Conservation (phyloP, 345 rosid species). For the Triadica sebifera region DNA sequence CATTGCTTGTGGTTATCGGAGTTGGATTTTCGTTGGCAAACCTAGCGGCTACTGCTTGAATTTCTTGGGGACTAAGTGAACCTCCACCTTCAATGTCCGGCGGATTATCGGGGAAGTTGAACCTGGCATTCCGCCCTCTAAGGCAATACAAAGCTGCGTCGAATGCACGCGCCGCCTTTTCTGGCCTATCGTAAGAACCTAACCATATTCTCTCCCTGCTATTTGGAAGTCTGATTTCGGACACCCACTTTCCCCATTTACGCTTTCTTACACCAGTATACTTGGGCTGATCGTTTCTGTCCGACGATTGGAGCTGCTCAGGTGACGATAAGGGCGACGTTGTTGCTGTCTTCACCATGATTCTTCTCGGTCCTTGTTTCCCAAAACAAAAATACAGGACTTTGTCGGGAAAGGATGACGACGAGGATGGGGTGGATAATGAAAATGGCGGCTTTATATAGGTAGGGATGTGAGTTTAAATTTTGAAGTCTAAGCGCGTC, state of each 20-base stretch:
- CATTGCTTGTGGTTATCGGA: no score
- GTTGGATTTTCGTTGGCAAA: slow-evolving; percentile 42
- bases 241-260: slow-evolving; percentile 96
- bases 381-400: no score
- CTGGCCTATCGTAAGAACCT: slow-evolving; percentile 68
- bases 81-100: slow-evolving; percentile 47
- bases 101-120: slow-evolving; percentile 65
- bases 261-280: slow-evolving; percentile 86
- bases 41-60: slow-evolving; percentile 55
- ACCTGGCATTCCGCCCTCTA: slow-evolving; percentile 57
- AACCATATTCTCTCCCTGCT: slow-evolving; percentile 90
- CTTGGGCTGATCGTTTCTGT: slow-evolving; percentile 31
- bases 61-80: slow-evolving; percentile 46
- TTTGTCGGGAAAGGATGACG: not conserved
- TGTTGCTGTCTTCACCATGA: slow-evolving; percentile 20
- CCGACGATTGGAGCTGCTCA: slow-evolving; percentile 12
- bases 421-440: not conserved
- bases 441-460: slow-evolving; percentile 32
- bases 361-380: not conserved
- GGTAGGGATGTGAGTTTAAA: not conserved
- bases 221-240: slow-evolving; percentile 87
- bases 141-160: slow-evolving; percentile 78
- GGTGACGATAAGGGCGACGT: not conserved
- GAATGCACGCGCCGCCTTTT: slow-evolving; percentile 92
- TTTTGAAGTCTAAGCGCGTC: slow-evolving; percentile 27